Evolutionary conservation across 108 stramenopile genomes (phyloP), one percentile per base, ranked within the genome.

Genomic region (Nannochloropsis granulata): DNA sequence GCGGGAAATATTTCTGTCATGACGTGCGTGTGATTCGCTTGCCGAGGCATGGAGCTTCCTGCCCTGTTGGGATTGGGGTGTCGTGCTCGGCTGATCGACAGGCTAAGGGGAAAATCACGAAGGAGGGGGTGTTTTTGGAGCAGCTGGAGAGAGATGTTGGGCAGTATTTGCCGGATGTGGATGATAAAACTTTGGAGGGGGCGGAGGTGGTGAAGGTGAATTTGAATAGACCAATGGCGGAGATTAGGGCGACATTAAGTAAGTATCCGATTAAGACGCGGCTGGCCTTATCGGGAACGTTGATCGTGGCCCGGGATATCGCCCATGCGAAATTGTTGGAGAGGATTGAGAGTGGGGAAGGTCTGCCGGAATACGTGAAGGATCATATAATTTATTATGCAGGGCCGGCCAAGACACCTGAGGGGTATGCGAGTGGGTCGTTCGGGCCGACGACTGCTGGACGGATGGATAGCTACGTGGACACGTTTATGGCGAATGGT

Each of bases 401-500:
- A 71, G 97, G 85, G 81, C 97, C 96, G 12, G 97, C 97, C 24
- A 96, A 97, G 89, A 98, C 96, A 24, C 97, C 97, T 0, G 94
- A 96, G 26, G 97, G 97, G 12, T 95, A 95, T 84, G 95, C 97
- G 13, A 95, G 94, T 45, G 97, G 97, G 24, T 93, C 92, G 23
- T 98, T 97, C 85, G 96, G 97, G 12, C 97, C 96, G 3, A 98
- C 96, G n/a, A 95, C 97, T 12, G 97, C 97, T 13, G 97, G 97
- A n/a, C 89, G 97, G 78, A 98, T 98, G 97, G 97, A 98, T 92
- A 91, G 93, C 5, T 98, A 98, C 85, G 96, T 96, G 56, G 94
- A 93, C 84, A 92, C 86, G 78, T 98, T 98, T 83, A 96, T 96
- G 97, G 88, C 92, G 82, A 83, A 94, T 81, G 97, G 97, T 34